phyloP scores from a whole-genome alignment of 139 green algal species.

The Chlamydomonas asymmetrica region DNA sequence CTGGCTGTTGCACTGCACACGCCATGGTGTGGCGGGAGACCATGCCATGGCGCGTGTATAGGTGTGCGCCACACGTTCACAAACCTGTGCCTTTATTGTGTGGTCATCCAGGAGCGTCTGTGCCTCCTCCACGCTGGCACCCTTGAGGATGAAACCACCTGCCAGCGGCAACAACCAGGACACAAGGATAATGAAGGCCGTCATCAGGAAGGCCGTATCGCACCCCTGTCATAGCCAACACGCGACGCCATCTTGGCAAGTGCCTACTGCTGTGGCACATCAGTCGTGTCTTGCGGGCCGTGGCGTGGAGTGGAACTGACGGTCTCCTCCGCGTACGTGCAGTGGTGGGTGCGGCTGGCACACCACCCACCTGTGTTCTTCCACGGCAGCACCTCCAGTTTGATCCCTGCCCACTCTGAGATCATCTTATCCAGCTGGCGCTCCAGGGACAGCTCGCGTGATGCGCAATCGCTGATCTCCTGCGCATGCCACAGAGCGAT shows the following conservation, averaged over 20 bases:
- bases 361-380: constrained; percentile 47
- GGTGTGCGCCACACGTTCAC: no score
- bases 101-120: constrained; percentile 68
- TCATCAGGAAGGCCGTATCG: no score
- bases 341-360: not conserved
- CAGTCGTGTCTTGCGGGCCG: no score
- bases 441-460: constrained; percentile 56
- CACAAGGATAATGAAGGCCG: no score
- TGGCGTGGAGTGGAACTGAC: no score
- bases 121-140: constrained; percentile 55
- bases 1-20: no score
- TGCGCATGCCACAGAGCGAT: constrained; percentile 11
- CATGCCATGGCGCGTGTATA: no score
- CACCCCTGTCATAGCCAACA: no score
- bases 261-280: no score
- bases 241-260: no score
- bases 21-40: no score
- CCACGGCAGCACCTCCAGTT: constrained; percentile 50
- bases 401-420: constrained; percentile 45
- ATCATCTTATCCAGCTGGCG: constrained; percentile 63
- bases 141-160: constrained; percentile 61
- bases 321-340: constrained; percentile 42
- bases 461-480: constrained; percentile 51
- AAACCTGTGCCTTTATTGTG: constrained; percentile 60
- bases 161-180: no score